These are phyloP conservation scores for Skeletonema marinoi DNA, from an alignment of 108 stramenopile species.

Conservation along the genomic window DNA sequence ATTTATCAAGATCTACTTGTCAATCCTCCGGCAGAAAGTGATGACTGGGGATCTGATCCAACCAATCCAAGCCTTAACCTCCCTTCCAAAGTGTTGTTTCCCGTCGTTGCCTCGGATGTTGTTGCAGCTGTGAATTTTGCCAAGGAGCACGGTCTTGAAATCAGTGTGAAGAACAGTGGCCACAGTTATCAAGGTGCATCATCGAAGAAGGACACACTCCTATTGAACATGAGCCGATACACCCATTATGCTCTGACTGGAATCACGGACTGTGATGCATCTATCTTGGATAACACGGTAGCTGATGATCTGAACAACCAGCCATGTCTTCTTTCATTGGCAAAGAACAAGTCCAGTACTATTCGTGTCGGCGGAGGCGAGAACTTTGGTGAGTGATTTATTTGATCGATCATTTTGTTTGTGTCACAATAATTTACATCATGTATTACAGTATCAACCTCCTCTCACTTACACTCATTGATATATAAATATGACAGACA, in stretches of 20 bases:
- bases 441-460: no score
- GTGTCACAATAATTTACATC: no score
- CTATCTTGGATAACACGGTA: no score
- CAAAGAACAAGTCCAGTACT: slow-evolving; percentile 4
- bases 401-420: no score
- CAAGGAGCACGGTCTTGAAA: not conserved
- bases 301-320: slow-evolving; percentile 8
- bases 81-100: slow-evolving; percentile 9
- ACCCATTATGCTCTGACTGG: no score
- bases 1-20: no score
- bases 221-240: slow-evolving; percentile 15
- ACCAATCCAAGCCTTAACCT: slow-evolving; percentile 5
- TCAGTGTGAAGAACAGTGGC: not conserved
- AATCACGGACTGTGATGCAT: no score
- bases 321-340: slow-evolving; percentile 9
- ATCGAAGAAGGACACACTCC: slow-evolving; percentile 4
- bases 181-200: slow-evolving; percentile 4
- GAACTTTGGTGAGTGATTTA: slow-evolving; percentile 11
- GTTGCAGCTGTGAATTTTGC: not conserved
- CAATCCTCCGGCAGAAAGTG: no score
- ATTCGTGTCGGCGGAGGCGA: slow-evolving; percentile 13
- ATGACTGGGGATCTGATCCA: not conserved
- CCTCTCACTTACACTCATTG: no score
- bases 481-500: no score
- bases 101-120: slow-evolving; percentile 3